Conservation (phyloP, 768 basidiomycete genomes). For the Tylopilus balloui region DNA sequence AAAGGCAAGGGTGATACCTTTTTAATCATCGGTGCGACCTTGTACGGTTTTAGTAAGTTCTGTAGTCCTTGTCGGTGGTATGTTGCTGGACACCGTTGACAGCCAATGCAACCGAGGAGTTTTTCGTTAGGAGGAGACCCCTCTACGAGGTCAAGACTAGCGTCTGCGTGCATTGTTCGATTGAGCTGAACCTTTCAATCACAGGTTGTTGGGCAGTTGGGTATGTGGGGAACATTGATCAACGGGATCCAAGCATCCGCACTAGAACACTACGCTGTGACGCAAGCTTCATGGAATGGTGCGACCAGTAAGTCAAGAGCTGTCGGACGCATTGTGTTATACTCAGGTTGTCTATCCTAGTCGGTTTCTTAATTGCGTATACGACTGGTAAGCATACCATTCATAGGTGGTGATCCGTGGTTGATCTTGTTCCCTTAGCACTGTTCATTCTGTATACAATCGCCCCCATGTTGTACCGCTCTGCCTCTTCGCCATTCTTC, state of each 20-base stretch:
- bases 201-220: slow-evolving; percentile 78
- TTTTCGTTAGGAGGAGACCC: slow-evolving; percentile 73
- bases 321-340: slow-evolving; percentile 18
- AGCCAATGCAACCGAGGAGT: slow-evolving; percentile 90
- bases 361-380: slow-evolving; percentile 51
- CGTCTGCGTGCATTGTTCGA: not conserved
- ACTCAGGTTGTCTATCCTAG: slow-evolving; percentile 25
- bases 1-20: slow-evolving; percentile 79
- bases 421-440: slow-evolving; percentile 37
- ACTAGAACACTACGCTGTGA: slow-evolving; percentile 68
- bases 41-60: slow-evolving; percentile 79
- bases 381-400: slow-evolving; percentile 33
- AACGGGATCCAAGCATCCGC: slow-evolving; percentile 74
- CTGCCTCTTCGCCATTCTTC: slow-evolving; percentile 82
- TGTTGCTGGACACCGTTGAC: not conserved
- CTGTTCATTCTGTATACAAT: slow-evolving; percentile 85
- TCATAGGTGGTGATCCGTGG: not conserved
- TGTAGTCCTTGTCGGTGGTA: not conserved
- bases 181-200: not conserved
- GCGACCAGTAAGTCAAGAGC: slow-evolving; percentile 54
- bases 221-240: slow-evolving; percentile 80
- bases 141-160: slow-evolving; percentile 60
- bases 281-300: slow-evolving; percentile 65
- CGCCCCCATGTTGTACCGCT: slow-evolving; percentile 79
- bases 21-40: slow-evolving; percentile 80